A percentile compares a stretch with the other conserved stretches of the same genome.
phyloP scores from a whole-genome alignment of 2,329 filamentous ascomycete genomes.

The Thelonectria olida region DNA sequence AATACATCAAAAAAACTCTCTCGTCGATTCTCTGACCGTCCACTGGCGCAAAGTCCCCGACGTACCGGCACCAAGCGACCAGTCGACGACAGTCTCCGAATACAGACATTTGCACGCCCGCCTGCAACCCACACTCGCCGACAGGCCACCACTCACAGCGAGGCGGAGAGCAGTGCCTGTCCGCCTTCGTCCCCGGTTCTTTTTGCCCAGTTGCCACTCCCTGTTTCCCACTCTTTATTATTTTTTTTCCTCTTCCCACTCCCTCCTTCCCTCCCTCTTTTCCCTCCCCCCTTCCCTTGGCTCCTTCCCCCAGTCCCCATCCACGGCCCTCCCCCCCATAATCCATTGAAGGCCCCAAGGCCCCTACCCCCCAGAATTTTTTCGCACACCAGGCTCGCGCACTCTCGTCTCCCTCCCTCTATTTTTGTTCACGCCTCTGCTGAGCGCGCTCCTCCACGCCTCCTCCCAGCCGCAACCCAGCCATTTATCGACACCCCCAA shows the following conservation, averaged over 20 bases:
- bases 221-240: neutral
- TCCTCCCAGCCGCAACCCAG: slow-evolving; percentile 45
- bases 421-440: slow-evolving; percentile 48
- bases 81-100: too few species aligned
- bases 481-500: slow-evolving; percentile 54
- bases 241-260: slow-evolving; percentile 22
- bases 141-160: slow-evolving; percentile 22
- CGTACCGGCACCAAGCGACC: neutral
- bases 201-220: slow-evolving; percentile 7
- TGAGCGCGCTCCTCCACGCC: slow-evolving; percentile 49
- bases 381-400: slow-evolving; percentile 27
- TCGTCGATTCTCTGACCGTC: slow-evolving; percentile 1
- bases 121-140: slow-evolving; percentile 4
- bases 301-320: slow-evolving; percentile 21
- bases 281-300: slow-evolving; percentile 11
- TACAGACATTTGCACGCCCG: too few species aligned
- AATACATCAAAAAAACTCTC: slow-evolving; percentile 18
- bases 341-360: slow-evolving; percentile 34
- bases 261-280: slow-evolving; percentile 23
- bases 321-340: neutral
- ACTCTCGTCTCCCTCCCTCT: slow-evolving; percentile 34
- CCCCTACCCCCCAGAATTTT: slow-evolving; percentile 35
- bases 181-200: neutral
- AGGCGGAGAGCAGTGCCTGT: too few species aligned
- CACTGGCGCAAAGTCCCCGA: slow-evolving; percentile 10